A percentile compares a stretch with the other conserved stretches of the same genome.
Conservation (phyloP, 257 asterid species). For the Jasminum sambac region DNA sequence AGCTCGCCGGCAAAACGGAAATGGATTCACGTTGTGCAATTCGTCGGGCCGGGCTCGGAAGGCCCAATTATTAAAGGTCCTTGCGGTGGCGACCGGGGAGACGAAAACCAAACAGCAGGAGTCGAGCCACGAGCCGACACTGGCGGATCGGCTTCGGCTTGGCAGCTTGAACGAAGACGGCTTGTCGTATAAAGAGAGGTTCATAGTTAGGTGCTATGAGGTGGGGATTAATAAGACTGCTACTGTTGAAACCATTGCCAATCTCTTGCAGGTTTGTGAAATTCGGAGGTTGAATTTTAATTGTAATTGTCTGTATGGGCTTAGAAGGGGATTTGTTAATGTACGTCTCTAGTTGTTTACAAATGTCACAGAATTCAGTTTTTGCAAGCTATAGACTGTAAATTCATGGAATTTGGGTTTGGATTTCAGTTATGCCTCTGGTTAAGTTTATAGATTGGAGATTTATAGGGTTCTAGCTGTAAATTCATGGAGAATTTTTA, state of each 20-base stretch:
- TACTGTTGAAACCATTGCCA: constrained; percentile 92
- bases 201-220: constrained; percentile 88
- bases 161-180: constrained; percentile 92
- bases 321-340: constrained; percentile 26
- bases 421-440: constrained; percentile 7
- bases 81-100: constrained; percentile 66
- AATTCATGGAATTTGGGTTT: constrained; percentile 10
- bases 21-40: constrained; percentile 10
- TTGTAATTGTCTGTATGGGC: constrained; percentile 1
- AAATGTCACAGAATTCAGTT: constrained; percentile 3
- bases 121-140: constrained; percentile 46
- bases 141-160: constrained; percentile 82
- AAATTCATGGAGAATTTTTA: constrained; percentile 20
- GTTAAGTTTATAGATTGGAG: constrained; percentile 12
- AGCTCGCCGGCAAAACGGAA: constrained; percentile 29
- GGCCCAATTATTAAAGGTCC: constrained; percentile 27
- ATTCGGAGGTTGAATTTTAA: background rate
- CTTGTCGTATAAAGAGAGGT: constrained; percentile 83
- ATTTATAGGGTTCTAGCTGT: constrained; percentile 9
- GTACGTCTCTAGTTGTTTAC: constrained; percentile 15
- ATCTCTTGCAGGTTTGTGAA: constrained; percentile 80
- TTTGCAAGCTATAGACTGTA: background rate
- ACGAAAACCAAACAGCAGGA: constrained; percentile 43
- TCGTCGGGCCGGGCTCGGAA: constrained; percentile 17
- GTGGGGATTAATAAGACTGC: constrained; percentile 93